Conservation (phyloP, 2,329 filamentous ascomycete genomes). For the Raffaelea arxii region DNA sequence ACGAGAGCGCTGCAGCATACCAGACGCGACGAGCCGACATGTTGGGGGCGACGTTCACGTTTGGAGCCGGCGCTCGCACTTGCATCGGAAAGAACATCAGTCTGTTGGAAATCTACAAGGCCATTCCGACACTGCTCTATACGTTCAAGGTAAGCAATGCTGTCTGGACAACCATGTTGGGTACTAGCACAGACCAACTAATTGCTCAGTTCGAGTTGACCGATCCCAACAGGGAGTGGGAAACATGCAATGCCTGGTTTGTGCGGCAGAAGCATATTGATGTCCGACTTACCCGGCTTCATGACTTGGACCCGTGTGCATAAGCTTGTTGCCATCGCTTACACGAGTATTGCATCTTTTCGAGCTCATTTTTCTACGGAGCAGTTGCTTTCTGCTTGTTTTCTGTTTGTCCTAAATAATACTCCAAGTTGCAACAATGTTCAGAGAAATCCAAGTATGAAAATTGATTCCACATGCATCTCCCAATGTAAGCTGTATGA, state of each 20-base stretch:
- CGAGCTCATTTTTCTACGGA: no score
- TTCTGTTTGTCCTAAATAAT: no score
- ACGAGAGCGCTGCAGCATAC: constrained; percentile 6
- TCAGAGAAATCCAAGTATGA: no score
- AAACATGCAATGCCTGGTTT: constrained; percentile 4
- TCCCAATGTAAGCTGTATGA: no score
- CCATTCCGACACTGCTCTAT: constrained; percentile 27
- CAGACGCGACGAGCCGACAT: constrained; percentile 26
- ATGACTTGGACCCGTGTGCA: no score
- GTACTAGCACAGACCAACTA: background rate
- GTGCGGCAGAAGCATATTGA: background rate
- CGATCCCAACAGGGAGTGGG: constrained; percentile 15
- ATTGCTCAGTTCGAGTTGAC: constrained; percentile 11
- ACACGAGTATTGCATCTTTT: no score
- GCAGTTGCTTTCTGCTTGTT: no score
- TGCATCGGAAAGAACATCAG: constrained; percentile 28
- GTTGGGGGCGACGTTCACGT: constrained; percentile 25
- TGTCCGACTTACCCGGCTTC: no score
- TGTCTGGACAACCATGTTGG: background rate
- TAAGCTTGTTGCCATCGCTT: no score
- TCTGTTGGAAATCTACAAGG: constrained; percentile 24
- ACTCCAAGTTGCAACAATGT: no score
- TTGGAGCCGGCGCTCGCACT: constrained; percentile 28
- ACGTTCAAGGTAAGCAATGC: background rate
- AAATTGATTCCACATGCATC: no score